Conservation (phyloP, 352 stramenopile genomes). For the Hyphochytrium catenoides region DNA sequence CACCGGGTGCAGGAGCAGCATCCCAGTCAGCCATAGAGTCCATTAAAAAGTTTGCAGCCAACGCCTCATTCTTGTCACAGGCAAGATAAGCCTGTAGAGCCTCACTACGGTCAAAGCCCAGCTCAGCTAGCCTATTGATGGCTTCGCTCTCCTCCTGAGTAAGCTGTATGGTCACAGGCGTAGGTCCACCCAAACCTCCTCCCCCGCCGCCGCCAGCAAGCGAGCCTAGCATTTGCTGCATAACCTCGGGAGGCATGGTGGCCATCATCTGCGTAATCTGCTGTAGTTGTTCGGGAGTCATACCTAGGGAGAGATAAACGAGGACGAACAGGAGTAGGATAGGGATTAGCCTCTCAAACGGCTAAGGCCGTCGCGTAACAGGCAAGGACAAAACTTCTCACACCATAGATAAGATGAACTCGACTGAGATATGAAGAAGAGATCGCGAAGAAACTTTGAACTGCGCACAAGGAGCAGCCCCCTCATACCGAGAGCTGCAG, state of each 20-base stretch:
- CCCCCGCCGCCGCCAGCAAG: slow-evolving; percentile 17
- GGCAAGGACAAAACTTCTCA: no score
- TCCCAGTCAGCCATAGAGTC: slow-evolving; percentile 62
- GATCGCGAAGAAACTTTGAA: no score
- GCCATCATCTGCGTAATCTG: slow-evolving; percentile 58
- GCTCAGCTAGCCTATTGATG: slow-evolving; percentile 41
- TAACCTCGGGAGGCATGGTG: slow-evolving; percentile 43
- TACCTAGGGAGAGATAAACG: no score
- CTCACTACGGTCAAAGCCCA: slow-evolving; percentile 69
- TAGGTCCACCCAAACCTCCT: slow-evolving; percentile 17
- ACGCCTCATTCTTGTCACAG: slow-evolving; percentile 97
- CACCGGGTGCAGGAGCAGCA: no score
- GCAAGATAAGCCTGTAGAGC: slow-evolving; percentile 91
- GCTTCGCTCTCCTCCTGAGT: slow-evolving; percentile 44
- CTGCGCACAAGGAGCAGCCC: no score
- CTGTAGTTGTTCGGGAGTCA: slow-evolving; percentile 54
- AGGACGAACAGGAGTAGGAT: no score
- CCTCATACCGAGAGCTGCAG: slow-evolving; percentile 54
- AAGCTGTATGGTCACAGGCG: slow-evolving; percentile 37
- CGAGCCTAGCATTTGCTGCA: slow-evolving; percentile 50
- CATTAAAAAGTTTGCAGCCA: slow-evolving; percentile 96
- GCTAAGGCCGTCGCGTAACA: no score
- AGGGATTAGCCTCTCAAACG: no score
- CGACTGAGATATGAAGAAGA: no score
- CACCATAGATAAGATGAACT: no score